Evolutionary conservation across 2,329 filamentous ascomycete species (phyloP), one percentile per base, ranked within the genome.

Genomic region (Aspergillus tubingensis): DNA sequence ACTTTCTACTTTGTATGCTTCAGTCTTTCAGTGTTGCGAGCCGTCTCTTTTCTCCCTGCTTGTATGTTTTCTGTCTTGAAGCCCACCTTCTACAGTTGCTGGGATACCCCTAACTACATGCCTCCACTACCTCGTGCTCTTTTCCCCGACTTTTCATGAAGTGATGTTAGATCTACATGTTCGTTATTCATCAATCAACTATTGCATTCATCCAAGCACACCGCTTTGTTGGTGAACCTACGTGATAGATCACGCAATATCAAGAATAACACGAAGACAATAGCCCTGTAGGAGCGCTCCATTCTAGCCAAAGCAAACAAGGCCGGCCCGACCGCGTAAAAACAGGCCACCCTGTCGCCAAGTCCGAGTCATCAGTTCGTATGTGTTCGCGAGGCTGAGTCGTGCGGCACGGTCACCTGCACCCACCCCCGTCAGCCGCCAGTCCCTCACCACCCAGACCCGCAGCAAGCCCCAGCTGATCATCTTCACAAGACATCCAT

Each of bases 41-140:
- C 36, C 53, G 52, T 61, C 21, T 57, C 21, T 15, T 60, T 54
- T 52, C 36, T 57, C 50, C 58, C 61, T 65, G 59, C 60, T 61
- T 48, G 58, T 57, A 49, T 64, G 48, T 57, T 61, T 62, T 63
- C 62, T 61, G 62, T 41, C 58, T 56, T 63, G 5, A 59, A 25
- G 23, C 51, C 59, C 62, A 41, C 25, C 47, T 53, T 59, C 49
- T 57, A 59, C 19, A 59, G 43, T 51, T 57, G 13, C 47, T 61
- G 69, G 68, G 70, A 72, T 74, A 72, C 71, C 71, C 71, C 67
- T 67, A 69, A 62, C 66, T 66, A 65, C 63, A 58, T 61, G 48
- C 62, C 57, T 58, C 21, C 53, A 55, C 44, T 55, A 57, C n/a
- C 55, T 59, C 56, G 54, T 47, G 21, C 43, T 51, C 32, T 54